Conservation (phyloP, 116 monocot genomes). For the Trichopus zeylanicus region DNA sequence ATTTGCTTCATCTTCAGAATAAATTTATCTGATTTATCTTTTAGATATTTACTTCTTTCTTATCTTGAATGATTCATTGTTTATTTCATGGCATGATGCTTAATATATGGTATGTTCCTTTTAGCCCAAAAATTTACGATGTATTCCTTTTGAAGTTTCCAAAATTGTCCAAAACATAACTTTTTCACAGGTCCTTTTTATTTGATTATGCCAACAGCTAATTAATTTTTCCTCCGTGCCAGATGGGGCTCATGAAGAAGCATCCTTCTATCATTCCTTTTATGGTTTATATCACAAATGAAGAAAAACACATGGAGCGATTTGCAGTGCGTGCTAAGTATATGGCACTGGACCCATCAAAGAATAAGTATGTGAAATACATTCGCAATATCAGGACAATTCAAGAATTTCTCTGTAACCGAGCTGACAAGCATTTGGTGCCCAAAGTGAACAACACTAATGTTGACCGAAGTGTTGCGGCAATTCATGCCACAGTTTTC, state of each 20-base stretch:
- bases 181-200: too few relatives aligned
- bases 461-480: constrained; percentile 85
- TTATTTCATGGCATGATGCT: too few relatives aligned
- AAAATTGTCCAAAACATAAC: too few relatives aligned
- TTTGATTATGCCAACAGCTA: background rate
- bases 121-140: too few relatives aligned
- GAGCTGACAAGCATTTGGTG: constrained; percentile 81
- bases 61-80: too few relatives aligned
- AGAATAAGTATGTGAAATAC: constrained; percentile 90
- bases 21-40: too few relatives aligned
- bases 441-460: constrained; percentile 94
- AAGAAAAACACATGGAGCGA: constrained; percentile 83
- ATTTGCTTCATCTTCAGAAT: too few relatives aligned
- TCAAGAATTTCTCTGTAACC: constrained; percentile 84
- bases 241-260: constrained; percentile 98
- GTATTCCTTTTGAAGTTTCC: too few relatives aligned
- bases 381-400: constrained; percentile 80
- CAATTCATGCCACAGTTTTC: constrained; percentile 89
- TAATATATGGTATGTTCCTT: too few relatives aligned
- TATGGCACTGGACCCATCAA: constrained; percentile 89
- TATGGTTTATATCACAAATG: constrained; percentile 87
- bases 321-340: constrained; percentile 96
- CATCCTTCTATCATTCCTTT: constrained; percentile 90
- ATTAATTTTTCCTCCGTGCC: constrained; percentile 4
- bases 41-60: too few relatives aligned